Evolutionary conservation across 73 alveolate species (phyloP).

Genomic region (Stentor roeselii): DNA sequence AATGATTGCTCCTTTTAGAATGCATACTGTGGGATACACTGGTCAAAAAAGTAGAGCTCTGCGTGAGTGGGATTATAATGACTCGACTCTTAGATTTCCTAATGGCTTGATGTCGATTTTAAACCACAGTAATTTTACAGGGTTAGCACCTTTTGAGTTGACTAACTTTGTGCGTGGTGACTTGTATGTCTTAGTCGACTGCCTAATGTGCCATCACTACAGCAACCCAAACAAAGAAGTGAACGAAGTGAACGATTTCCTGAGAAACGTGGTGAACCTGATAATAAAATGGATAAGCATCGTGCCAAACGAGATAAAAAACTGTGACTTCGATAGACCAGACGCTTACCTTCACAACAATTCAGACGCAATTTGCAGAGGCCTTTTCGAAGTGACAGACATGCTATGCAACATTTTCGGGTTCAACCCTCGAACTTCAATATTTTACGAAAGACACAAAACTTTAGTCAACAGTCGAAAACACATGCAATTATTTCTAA

Average conservation of each 20-base stretch:
- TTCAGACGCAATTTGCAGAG: background rate
- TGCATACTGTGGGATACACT: slow-evolving; percentile 25
- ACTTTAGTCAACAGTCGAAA: background rate
- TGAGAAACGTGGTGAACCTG: background rate
- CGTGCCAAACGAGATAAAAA: background rate
- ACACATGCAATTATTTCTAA: background rate
- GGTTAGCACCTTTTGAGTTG: background rate
- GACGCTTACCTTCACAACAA: background rate
- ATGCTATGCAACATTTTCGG: slow-evolving; percentile 4
- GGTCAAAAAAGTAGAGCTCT: slow-evolving; percentile 12
- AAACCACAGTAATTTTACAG: background rate
- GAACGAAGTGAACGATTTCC: background rate
- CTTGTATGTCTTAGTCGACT: background rate
- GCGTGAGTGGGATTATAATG: slow-evolving; percentile 21
- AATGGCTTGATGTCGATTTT: background rate
- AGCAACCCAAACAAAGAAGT: slow-evolving; percentile 2
- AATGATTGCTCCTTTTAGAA: slow-evolving; percentile 29
- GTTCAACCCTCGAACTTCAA: background rate
- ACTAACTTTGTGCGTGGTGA: slow-evolving; percentile 17
- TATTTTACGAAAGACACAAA: slow-evolving; percentile 8
- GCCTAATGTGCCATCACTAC: background rate
- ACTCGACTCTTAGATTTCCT: background rate
- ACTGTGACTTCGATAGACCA: background rate
- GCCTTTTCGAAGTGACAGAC: background rate
- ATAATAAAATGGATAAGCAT: slow-evolving; percentile 10